Evolutionary conservation across 441 rosid genomes (phyloP).

Genomic region (Adansonia grandidieri): DNA sequence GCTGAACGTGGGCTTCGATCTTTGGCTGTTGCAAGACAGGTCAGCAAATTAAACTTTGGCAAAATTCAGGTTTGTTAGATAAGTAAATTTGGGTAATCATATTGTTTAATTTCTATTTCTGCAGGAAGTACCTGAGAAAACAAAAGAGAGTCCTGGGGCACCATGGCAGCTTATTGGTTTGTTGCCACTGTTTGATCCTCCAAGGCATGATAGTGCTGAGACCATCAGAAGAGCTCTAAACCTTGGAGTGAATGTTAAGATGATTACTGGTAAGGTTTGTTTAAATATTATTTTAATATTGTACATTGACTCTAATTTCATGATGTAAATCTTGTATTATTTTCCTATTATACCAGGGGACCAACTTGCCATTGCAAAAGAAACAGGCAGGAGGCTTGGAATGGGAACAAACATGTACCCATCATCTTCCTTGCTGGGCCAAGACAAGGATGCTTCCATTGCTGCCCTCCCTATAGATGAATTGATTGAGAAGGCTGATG

Average conservation of each 20-base stretch:
- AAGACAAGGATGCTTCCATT: constrained; percentile 71
- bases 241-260: constrained; percentile 89
- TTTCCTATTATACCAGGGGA: constrained; percentile 56
- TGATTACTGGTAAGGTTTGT: constrained; percentile 73
- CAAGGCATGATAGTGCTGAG: constrained; percentile 94
- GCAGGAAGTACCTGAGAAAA: constrained; percentile 84
- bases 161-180: constrained; percentile 85
- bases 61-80: constrained; percentile 9
- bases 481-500: constrained; percentile 88
- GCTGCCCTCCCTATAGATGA: constrained; percentile 81
- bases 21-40: constrained; percentile 90
- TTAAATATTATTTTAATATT: background rate
- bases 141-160: constrained; percentile 67
- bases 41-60: constrained; percentile 27
- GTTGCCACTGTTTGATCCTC: constrained; percentile 88
- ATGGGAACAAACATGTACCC: constrained; percentile 97
- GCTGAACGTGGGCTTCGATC: constrained; percentile 93
- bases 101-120: constrained; percentile 14
- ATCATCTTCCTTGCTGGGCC: constrained; percentile 82
- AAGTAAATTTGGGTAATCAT: background rate
- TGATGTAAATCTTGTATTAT: background rate
- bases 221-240: constrained; percentile 84
- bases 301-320: background rate
- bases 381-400: constrained; percentile 91
- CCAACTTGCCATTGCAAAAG: constrained; percentile 89